These are phyloP conservation scores for Gentiana dahurica DNA, from an alignment of 257 asterid genomes.

Conservation along the genomic window DNA sequence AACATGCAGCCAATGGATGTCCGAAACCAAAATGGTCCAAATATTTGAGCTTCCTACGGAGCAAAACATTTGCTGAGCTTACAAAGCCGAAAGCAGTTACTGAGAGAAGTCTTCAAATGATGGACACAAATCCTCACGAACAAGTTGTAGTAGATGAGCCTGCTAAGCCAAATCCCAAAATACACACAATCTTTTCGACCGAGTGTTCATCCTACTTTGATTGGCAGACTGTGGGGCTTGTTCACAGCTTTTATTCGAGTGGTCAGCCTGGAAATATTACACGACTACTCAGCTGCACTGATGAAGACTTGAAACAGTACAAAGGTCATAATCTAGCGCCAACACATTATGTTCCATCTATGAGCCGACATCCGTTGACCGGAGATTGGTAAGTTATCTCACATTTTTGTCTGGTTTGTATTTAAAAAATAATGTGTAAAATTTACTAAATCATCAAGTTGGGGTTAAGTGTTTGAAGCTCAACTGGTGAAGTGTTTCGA, in stretches of 20 bases:
- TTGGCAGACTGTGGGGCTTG: constrained; percentile 96
- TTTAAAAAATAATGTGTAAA: too few species aligned
- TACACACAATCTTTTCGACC: constrained; percentile 87
- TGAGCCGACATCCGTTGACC: constrained; percentile 93
- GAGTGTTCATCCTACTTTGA: constrained; percentile 89
- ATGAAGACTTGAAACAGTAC: constrained; percentile 76
- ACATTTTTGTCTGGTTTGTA: constrained; percentile 2
- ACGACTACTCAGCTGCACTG: constrained; percentile 85
- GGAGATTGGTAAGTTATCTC: constrained; percentile 71
- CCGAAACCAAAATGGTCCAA: constrained; percentile 84
- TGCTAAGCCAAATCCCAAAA: constrained; percentile 53
- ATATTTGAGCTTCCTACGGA: constrained; percentile 77
- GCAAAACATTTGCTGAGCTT: constrained; percentile 66
- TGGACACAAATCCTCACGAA: constrained; percentile 34
- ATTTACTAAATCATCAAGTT: too few species aligned
- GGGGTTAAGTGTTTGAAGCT: too few species aligned
- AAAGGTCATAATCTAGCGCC: constrained; percentile 89
- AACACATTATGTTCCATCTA: constrained; percentile 93
- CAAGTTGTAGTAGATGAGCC: constrained; percentile 43
- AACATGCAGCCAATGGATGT: constrained; percentile 68
- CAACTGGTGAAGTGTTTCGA: too few species aligned
- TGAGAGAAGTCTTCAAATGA: constrained; percentile 50
- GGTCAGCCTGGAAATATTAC: constrained; percentile 96
- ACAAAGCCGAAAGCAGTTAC: constrained; percentile 56
- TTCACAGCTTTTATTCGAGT: constrained; percentile 79